phyloP scores from a whole-genome alignment of 2,329 filamentous ascomycete genomes.

The Colletotrichum eleusines region DNA sequence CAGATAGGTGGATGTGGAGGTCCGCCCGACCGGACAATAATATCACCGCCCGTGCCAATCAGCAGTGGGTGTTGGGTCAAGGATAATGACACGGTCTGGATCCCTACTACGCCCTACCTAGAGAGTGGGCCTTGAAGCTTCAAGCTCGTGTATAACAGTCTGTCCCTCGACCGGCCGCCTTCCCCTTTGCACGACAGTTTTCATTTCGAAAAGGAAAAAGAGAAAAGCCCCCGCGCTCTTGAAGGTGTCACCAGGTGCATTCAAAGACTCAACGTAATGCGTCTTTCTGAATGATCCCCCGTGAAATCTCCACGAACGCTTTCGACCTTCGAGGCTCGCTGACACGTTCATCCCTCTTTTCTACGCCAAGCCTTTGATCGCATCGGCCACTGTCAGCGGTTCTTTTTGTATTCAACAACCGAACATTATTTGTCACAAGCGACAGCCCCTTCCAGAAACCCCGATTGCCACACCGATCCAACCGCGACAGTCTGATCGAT shows the following conservation, averaged over 20 bases:
- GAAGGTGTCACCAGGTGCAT: slow-evolving; percentile 15
- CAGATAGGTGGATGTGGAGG: background rate
- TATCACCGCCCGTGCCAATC: slow-evolving; percentile 34
- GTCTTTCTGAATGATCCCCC: slow-evolving; percentile 27
- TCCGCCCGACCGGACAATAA: slow-evolving; percentile 32
- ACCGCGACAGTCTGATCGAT: slow-evolving; percentile 8
- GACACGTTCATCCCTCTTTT: slow-evolving; percentile 38
- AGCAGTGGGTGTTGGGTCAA: background rate
- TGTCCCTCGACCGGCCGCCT: slow-evolving; percentile 15
- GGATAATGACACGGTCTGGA: slow-evolving; percentile 22
- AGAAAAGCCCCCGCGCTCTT: background rate
- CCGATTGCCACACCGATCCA: slow-evolving; percentile 1
- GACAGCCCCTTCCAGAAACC: slow-evolving; percentile 7
- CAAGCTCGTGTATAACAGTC: slow-evolving; percentile 34
- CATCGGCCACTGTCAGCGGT: slow-evolving; percentile 36
- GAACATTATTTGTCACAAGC: slow-evolving; percentile 6
- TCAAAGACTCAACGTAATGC: slow-evolving; percentile 29
- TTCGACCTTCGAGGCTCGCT: slow-evolving; percentile 26
- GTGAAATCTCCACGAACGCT: slow-evolving; percentile 12
- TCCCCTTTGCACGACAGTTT: slow-evolving; percentile 28
- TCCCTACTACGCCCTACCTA: slow-evolving; percentile 23
- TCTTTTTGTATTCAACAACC: slow-evolving; percentile 28
- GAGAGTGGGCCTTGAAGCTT: slow-evolving; percentile 37
- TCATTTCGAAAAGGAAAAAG: background rate
- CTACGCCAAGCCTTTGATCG: slow-evolving; percentile 37